Evolutionary conservation across 2,329 filamentous ascomycete genomes (phyloP), one percentile per base, ranked within the genome.

Genomic region (Diaporthe humulicola): DNA sequence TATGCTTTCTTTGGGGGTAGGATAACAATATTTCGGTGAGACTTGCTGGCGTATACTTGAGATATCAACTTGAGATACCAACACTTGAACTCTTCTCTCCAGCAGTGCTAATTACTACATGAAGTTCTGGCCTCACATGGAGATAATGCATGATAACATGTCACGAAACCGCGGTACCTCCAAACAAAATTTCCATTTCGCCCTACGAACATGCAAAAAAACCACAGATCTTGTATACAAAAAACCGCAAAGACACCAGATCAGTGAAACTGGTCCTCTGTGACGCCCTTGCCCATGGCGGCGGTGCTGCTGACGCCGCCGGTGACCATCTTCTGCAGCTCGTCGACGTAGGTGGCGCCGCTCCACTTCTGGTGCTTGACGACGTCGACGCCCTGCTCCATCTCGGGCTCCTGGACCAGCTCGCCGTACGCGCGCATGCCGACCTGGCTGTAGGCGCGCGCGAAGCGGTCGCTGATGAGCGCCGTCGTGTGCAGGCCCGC

Each of bases 311-410:
- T 96, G 73, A 98, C 92, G 78, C 97, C 97, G 2, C 97, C 97
- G 6, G 93, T 96, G 45, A 99, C 94, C 96, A 99, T 98, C 91
- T 98, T 98, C 85, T 98, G 88, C 87, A 98, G 82, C 84, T 98
- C 95, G 83, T 99, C 97, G 28, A 96, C 94, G 83, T 98, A 98
- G 79, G 94, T 96, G 30, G 97, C 97, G 67, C 97, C 97, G 80
- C 92, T 95, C 97, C 97, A 99, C 86, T 98, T 99, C 91, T 99
- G 97, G 88, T 99, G 97, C 86, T 95, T 98, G 78, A 99, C 95
- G 52, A 99, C 97, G 83, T 99, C 97, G 76, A 98, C 93, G 76
- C 93, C 93, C 75, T 90, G 89, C 77, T 94, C 95, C 89, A 98
- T 98, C 89, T 99, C 97, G 19, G 97, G 97, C 88, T 98, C 97